Percentiles rank a stretch among this genome's conserved stretches.
These are phyloP conservation scores for Tuber magnatum DNA, from an alignment of 495 filamentous ascomycete genomes.

Conservation along the genomic window DNA sequence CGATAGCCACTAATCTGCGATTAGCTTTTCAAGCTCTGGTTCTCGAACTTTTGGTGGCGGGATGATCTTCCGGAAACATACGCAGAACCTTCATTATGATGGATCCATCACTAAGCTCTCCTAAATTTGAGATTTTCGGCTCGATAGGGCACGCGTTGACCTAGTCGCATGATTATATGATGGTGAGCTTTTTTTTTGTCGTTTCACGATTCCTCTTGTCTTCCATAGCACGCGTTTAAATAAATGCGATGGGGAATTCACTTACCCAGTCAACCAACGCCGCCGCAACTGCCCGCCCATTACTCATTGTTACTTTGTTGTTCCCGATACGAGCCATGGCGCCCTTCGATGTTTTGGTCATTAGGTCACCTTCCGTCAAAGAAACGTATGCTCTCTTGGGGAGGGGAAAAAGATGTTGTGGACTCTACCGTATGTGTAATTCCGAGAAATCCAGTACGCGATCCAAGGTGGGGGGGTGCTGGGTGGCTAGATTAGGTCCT, in stretches of 20 bases:
- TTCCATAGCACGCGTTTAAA: conserved; percentile 19
- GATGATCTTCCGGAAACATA: conserved; percentile 17
- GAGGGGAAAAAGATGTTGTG: background rate
- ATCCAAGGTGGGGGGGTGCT: background rate
- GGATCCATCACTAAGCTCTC: conserved; percentile 37
- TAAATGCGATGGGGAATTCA: conserved; percentile 5
- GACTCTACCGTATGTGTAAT: background rate
- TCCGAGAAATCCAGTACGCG: background rate
- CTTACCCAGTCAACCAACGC: conserved; percentile 41
- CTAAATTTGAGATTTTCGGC: conserved; percentile 37
- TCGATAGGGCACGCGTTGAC: conserved; percentile 42
- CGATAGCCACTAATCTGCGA: conserved; percentile 35
- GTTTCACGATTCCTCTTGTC: background rate
- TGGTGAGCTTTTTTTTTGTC: conserved; percentile 1
- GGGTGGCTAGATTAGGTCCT: background rate
- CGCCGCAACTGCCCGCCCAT: conserved; percentile 34
- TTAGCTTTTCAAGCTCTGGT: conserved; percentile 4
- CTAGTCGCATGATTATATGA: conserved; percentile 19
- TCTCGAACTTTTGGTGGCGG: background rate
- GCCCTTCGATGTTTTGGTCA: conserved; percentile 3
- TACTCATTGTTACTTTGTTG: conserved; percentile 27
- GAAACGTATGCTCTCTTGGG: background rate
- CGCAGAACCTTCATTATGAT: conserved; percentile 38
- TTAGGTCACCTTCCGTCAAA: background rate
- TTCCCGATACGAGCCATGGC: background rate